These are phyloP conservation scores for Coemansia sp. DNA, from an alignment of 192 early-diverging fungal genomes.

Conservation along the genomic window DNA sequence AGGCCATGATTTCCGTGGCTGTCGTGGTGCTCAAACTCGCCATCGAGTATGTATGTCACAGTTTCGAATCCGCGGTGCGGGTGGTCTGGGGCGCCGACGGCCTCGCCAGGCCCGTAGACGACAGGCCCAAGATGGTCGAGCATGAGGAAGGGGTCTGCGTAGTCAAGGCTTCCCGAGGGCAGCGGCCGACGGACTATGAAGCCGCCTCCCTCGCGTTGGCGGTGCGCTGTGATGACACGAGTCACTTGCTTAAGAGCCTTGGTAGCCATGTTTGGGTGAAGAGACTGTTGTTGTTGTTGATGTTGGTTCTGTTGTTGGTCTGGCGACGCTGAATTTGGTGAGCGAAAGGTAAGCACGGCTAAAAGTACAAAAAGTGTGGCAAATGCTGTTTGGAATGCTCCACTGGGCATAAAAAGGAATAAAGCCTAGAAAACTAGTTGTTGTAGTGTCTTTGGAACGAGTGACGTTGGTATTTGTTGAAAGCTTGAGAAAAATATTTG, in stretches of 20 bases:
- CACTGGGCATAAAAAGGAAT: slow-evolving; percentile 22
- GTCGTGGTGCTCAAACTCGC: slow-evolving; percentile 74
- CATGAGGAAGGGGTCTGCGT: slow-evolving; percentile 90
- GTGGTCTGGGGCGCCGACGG: slow-evolving; percentile 67
- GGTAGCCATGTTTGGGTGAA: slow-evolving; percentile 27
- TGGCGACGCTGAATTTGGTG: slow-evolving; percentile 9
- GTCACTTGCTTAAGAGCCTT: slow-evolving; percentile 45
- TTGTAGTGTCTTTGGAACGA: background rate
- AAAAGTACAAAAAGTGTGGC: slow-evolving; percentile 49
- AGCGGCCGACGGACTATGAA: slow-evolving; percentile 79
- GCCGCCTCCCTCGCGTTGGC: slow-evolving; percentile 77
- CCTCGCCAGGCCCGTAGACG: slow-evolving; percentile 59
- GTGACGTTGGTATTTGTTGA: too few species aligned
- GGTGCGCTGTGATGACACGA: slow-evolving; percentile 45
- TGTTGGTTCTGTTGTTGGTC: background rate
- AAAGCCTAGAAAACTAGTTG: slow-evolving; percentile 1
- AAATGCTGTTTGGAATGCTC: slow-evolving; percentile 10
- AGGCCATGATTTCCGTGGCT: slow-evolving; percentile 71
- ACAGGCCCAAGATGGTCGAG: slow-evolving; percentile 68
- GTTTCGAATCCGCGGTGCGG: slow-evolving; percentile 85
- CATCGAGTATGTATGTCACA: slow-evolving; percentile 70
- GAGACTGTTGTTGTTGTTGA: background rate
- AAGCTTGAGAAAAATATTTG: too few species aligned
- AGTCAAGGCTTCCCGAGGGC: slow-evolving; percentile 62
- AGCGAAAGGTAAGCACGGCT: slow-evolving; percentile 23